Evolutionary conservation across 148 eudicot genomes (phyloP).

Genomic region (Mesembryanthemum crystallinum): DNA sequence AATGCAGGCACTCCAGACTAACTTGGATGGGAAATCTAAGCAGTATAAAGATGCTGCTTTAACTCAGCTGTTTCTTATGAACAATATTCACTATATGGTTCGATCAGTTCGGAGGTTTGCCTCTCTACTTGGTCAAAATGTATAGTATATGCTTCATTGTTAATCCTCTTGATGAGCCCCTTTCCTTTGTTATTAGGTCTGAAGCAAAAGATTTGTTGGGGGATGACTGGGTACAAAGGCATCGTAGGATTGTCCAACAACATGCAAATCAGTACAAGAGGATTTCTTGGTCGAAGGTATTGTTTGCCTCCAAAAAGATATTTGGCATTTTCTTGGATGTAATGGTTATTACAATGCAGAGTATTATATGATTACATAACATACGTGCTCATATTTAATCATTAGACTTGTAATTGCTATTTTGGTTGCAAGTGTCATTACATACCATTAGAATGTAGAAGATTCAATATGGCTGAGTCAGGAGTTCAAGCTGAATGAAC

Average conservation of each 20-base stretch:
- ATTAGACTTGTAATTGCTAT: too few relatives aligned
- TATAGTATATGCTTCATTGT: background rate
- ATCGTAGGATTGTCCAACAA: conserved; percentile 90
- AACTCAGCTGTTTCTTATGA: conserved; percentile 89
- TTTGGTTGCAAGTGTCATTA: too few relatives aligned
- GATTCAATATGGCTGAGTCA: too few relatives aligned
- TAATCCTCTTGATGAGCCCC: background rate
- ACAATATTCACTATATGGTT: conserved; percentile 92
- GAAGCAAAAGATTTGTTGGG: conserved; percentile 92
- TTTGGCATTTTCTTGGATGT: background rate
- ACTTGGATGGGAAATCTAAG: conserved; percentile 89
- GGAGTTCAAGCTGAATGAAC: too few relatives aligned
- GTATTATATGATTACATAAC: too few relatives aligned
- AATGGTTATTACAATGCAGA: too few relatives aligned
- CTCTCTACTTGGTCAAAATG: background rate
- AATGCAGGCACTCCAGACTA: conserved; percentile 84
- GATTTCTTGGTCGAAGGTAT: conserved; percentile 91
- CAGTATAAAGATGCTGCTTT: conserved; percentile 82
- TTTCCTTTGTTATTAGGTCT: conserved; percentile 46
- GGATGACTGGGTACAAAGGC: conserved; percentile 98
- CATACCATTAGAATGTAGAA: too few relatives aligned
- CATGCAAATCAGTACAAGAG: conserved; percentile 98
- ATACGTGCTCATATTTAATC: too few relatives aligned
- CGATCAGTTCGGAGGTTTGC: conserved; percentile 88
- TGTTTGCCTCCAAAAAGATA: background rate